Conservation (phyloP, 2,329 filamentous ascomycete species). For the Colletotrichum australisinense region DNA sequence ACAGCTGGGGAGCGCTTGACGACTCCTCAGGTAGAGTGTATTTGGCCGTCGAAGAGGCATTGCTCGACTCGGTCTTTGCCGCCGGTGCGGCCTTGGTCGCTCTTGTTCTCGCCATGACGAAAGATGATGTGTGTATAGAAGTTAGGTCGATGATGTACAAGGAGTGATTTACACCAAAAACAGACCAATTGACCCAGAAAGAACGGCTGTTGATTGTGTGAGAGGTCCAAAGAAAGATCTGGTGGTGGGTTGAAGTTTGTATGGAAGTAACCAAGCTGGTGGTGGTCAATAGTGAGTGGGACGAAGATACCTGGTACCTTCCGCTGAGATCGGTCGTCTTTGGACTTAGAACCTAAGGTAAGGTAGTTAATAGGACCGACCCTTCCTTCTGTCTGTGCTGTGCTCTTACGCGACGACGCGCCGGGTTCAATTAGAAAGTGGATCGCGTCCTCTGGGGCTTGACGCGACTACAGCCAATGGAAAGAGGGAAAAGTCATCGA, state of each 20-base stretch:
- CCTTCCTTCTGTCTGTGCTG: neutral
- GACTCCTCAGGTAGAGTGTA: slow-evolving; percentile 54
- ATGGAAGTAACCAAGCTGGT: neutral
- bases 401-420: slow-evolving; percentile 29
- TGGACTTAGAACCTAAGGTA: neutral
- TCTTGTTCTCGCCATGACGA: slow-evolving; percentile 62
- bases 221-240: neutral
- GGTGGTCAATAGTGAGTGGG: neutral
- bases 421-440: slow-evolving; percentile 25
- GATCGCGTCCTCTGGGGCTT: slow-evolving; percentile 3
- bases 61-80: slow-evolving; percentile 44
- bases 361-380: neutral
- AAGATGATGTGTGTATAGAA: neutral
- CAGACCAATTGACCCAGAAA: neutral
- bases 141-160: neutral
- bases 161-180: neutral
- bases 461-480: slow-evolving; percentile 29
- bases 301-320: neutral
- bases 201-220: too few relatives aligned
- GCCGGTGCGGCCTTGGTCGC: slow-evolving; percentile 50
- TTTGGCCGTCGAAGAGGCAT: slow-evolving; percentile 45
- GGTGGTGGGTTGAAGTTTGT: neutral
- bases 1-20: slow-evolving; percentile 63
- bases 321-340: neutral
- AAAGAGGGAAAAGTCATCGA: neutral